Conservation (phyloP, 805 yeast species). For the Pichia cephalocereana region DNA sequence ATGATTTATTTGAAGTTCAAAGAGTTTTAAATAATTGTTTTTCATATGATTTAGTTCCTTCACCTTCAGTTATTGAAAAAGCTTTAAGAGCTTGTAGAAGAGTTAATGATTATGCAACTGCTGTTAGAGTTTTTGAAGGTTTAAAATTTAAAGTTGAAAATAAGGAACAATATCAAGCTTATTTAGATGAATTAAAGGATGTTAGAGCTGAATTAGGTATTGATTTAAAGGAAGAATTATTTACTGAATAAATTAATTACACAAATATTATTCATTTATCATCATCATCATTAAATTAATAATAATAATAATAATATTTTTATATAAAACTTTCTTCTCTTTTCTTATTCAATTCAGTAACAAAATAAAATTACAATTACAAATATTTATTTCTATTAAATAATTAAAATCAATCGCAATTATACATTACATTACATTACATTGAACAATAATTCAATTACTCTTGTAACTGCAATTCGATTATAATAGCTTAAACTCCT, state of each 20-base stretch:
- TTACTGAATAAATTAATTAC: conserved; percentile 26
- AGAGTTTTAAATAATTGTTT: conserved; percentile 97
- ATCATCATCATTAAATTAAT: no score
- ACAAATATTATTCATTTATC: no score
- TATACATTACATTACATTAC: no score
- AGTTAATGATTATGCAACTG: conserved; percentile 97
- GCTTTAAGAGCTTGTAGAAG: conserved; percentile 98
- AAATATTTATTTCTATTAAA: no score
- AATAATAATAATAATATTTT: no score
- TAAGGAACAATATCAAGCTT: conserved; percentile 88
- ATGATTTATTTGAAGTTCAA: conserved; percentile 78
- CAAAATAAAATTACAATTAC: neutral
- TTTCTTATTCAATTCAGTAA: no score
- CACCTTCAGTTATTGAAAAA: conserved; percentile 91
- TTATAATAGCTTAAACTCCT: no score
- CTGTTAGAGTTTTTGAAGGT: conserved; percentile 97
- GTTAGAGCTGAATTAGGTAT: conserved; percentile 88
- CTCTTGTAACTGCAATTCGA: no score
- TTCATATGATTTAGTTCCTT: conserved; percentile 97
- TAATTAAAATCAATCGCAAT: no score
- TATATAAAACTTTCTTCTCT: no score
- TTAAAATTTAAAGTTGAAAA: conserved; percentile 93
- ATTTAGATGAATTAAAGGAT: conserved; percentile 88
- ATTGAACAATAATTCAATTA: no score
- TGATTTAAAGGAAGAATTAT: conserved; percentile 86